Percentiles rank a stretch among this genome's conserved stretches.
phyloP scores from a whole-genome alignment of 1,284 basidiomycete species.

The Trichosporon faecale region DNA sequence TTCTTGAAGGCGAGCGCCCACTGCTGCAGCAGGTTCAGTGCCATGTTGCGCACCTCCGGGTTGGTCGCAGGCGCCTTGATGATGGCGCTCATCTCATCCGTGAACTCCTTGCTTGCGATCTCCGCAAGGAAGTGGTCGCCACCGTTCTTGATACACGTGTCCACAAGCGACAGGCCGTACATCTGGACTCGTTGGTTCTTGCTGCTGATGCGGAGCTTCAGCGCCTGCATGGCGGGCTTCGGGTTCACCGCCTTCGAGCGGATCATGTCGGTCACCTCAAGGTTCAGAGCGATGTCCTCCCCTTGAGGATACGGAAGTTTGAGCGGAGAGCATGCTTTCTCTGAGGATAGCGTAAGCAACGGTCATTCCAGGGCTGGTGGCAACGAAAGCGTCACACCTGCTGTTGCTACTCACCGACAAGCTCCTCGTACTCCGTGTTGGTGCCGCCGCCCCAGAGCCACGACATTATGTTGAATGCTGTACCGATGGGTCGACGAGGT shows the following conservation, averaged over 20 bases:
- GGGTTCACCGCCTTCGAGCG: constrained; percentile 83
- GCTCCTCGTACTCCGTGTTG: constrained; percentile 51
- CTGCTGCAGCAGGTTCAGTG: constrained; percentile 77
- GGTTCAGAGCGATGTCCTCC: constrained; percentile 88
- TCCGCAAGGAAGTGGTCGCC: constrained; percentile 86
- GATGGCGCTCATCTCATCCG: constrained; percentile 64
- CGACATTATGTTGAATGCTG: constrained; percentile 34
- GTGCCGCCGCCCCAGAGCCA: constrained; percentile 49
- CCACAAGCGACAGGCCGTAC: constrained; percentile 81
- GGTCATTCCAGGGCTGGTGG: not conserved
- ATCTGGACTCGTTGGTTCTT: constrained; percentile 96
- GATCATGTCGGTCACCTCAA: constrained; percentile 96
- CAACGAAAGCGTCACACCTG: not conserved
- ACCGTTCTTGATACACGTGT: constrained; percentile 95
- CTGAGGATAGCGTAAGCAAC: constrained; percentile 27
- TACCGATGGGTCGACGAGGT: not conserved
- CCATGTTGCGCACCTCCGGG: constrained; percentile 77
- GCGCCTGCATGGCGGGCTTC: constrained; percentile 80
- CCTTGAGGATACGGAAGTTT: constrained; percentile 53
- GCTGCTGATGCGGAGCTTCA: constrained; percentile 83
- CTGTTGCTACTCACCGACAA: constrained; percentile 43
- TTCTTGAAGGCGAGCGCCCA: constrained; percentile 90
- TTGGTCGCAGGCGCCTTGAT: constrained; percentile 58
- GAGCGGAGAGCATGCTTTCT: constrained; percentile 53
- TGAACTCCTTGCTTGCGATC: constrained; percentile 82